Percentiles rank a stretch among this genome's conserved stretches.
Evolutionary conservation across 2,329 filamentous ascomycete species (phyloP).

Genomic region (Dactylellina cionopaga): DNA sequence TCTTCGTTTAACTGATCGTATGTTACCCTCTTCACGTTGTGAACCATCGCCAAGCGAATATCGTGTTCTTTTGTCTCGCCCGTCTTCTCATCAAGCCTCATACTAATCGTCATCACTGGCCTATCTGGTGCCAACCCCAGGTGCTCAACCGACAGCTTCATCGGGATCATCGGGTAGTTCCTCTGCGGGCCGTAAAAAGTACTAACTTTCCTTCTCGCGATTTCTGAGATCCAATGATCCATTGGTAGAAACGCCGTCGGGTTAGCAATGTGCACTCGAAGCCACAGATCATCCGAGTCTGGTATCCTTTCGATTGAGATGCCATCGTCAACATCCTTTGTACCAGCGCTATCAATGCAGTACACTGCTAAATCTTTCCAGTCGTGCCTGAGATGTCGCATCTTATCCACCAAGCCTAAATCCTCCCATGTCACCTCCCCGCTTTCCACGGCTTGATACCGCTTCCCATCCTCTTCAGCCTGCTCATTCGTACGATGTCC

Average conservation of each 20-base stretch:
- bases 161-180: conserved; percentile 72
- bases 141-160: conserved; percentile 63
- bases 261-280: conserved; percentile 82
- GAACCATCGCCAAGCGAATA: conserved; percentile 67
- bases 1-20: conserved; percentile 64
- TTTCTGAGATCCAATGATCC: conserved; percentile 68
- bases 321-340: conserved; percentile 80
- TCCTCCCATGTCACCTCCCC: conserved; percentile 57
- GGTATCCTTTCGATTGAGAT: conserved; percentile 74
- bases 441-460: conserved; percentile 43
- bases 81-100: conserved; percentile 65
- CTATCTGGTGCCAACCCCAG: conserved; percentile 68
- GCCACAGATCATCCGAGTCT: conserved; percentile 70
- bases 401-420: conserved; percentile 62
- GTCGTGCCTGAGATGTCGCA: conserved; percentile 68
- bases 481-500: conserved; percentile 49
- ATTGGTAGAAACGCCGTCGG: conserved; percentile 75
- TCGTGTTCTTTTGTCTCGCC: conserved; percentile 68
- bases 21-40: conserved; percentile 69
- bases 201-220: conserved; percentile 69
- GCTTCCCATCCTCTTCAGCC: conserved; percentile 13
- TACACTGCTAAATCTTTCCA: conserved; percentile 72
- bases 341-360: conserved; percentile 75
- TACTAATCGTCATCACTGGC: conserved; percentile 72
- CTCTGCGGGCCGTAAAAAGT: conserved; percentile 68